These are phyloP conservation scores for Glycine latifolia DNA, from an alignment of 306 rosid genomes.

Conservation along the genomic window DNA sequence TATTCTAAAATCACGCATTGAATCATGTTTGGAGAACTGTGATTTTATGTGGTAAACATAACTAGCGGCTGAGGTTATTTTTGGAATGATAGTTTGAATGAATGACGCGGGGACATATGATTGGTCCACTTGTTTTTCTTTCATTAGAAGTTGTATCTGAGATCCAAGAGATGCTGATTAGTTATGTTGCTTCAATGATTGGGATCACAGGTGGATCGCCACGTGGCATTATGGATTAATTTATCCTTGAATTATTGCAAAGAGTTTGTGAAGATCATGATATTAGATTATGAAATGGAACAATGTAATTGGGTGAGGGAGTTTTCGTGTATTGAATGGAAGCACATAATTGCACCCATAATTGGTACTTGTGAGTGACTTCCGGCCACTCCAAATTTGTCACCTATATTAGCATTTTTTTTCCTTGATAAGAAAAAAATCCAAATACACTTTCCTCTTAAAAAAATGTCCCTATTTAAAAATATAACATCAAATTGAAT, in stretches of 20 bases:
- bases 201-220: slow-evolving; percentile 31
- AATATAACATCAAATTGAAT: not conserved
- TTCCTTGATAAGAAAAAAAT: not conserved
- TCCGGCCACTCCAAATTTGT: slow-evolving; percentile 23
- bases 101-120: not conserved
- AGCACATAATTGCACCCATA: slow-evolving; percentile 40
- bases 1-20: no score
- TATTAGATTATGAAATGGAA: slow-evolving; percentile 45
- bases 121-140: slow-evolving; percentile 8
- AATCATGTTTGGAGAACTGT: no score
- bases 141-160: not conserved
- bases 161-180: not conserved
- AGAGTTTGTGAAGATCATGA: slow-evolving; percentile 48
- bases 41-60: no score
- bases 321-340: slow-evolving; percentile 51
- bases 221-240: not conserved
- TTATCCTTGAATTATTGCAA: slow-evolving; percentile 45
- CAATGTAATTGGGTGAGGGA: slow-evolving; percentile 5
- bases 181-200: slow-evolving; percentile 42
- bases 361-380: slow-evolving; percentile 27
- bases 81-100: not conserved
- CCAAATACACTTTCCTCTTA: not conserved
- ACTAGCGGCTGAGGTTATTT: not conserved
- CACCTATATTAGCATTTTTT: not conserved
- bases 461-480: not conserved